Evolutionary conservation across 1,284 basidiomycete species (phyloP).

Genomic region (Erythrobasidium hasegawianum): DNA sequence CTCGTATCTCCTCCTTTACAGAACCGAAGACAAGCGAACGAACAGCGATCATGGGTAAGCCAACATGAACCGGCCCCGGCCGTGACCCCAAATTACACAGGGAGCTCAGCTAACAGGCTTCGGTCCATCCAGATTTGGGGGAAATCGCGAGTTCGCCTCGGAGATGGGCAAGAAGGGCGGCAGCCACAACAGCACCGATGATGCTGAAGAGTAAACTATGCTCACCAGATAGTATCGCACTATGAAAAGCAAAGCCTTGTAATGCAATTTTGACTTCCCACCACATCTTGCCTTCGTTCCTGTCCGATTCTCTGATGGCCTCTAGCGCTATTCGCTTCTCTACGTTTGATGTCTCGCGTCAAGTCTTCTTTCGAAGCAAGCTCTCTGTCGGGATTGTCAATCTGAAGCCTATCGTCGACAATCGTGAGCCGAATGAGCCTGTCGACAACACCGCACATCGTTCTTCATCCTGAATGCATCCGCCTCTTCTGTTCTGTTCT

Average conservation of each 20-base stretch:
- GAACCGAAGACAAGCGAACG: no score
- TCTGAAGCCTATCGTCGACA: conserved; percentile 85
- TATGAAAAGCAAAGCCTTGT: neutral
- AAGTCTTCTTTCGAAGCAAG: conserved; percentile 66
- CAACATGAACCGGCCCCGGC: no score
- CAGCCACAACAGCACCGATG: neutral
- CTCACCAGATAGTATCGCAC: no score
- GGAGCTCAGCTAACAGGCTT: no score
- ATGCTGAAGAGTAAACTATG: conserved; percentile 1
- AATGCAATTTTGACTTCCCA: neutral
- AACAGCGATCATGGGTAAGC: no score
- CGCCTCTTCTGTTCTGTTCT: no score
- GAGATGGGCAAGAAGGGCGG: conserved; percentile 6
- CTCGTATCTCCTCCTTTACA: no score
- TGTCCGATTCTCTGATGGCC: neutral
- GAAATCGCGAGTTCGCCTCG: neutral
- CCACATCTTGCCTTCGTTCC: neutral
- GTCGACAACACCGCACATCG: no score
- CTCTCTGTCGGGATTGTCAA: conserved; percentile 82
- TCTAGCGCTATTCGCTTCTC: conserved; percentile 36
- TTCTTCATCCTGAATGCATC: no score
- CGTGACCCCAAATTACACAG: no score
- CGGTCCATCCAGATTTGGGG: no score
- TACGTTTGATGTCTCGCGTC: conserved; percentile 41
- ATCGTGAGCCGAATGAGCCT: no score